Base-by-base conservation (phyloP, 2,329 filamentous ascomycete species). In the Aspergillus awamori region DNA sequence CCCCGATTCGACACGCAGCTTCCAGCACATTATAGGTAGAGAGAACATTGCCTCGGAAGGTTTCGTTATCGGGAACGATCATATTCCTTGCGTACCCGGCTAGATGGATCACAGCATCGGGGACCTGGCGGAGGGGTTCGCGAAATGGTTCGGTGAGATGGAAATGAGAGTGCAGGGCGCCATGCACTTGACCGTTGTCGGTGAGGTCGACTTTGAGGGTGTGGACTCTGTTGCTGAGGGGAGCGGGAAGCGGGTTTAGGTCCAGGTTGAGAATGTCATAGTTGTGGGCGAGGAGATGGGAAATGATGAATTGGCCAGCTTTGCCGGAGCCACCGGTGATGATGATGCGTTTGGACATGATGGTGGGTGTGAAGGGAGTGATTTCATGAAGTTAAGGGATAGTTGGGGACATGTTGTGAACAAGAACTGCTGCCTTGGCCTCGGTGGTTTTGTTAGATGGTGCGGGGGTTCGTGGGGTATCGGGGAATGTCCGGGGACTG, bases 21-120 rank as follows among this genome's bases (percentile, higher is more conserved):
- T 89, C 86, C 63, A 89, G 81, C 24, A 88, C 81, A 66, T 89
- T 89, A 73, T 87, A 87, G 0, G 83, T 86, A 8, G 81, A 79
- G 0, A 78, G 76, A 0, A 83, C 80, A 67, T 89, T 89, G 26
- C 76, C 80, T 17, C 78, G 77, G 72, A 86, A 89, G 55, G 80
- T 83, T 68, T 87, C 84, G 55, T 83, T 85, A 68, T 89, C 86
- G 0, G 85, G 85, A 0, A 86, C 85, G 2, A 88, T 78, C 81
- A 88, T 82, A 66, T 86, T 86, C 26, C 86, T 79, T 0, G 86
- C 82, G 64, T 83, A 85, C 0, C 84, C 86, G 13, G 81, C 84
- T 55, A 88, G 84, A 70, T 89, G 86, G 54, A 89, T 86, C 55
- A 89, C 83, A 0, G 83, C 86, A 67, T 88, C 85, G 0, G 86